Evolutionary conservation across 331 rosid genomes (phyloP), one percentile per base, ranked within the genome.

Genomic region (Dryas integrifolia): DNA sequence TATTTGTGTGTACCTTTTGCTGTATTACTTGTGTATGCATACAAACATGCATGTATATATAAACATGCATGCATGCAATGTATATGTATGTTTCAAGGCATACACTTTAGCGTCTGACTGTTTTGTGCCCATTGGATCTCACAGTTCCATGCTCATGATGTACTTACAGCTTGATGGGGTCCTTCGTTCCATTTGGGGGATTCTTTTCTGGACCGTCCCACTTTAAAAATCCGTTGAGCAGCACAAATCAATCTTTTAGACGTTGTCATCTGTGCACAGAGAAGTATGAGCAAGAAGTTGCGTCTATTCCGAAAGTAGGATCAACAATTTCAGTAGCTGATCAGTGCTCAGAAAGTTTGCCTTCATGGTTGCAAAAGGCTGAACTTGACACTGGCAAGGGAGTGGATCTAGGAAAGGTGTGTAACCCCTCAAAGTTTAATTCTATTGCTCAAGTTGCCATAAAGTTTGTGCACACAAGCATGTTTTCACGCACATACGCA

Each of bases 141-240:
- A 87, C 84, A 81, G 85, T 85, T 83, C 41, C 79, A 39, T 85
- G 73, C 75, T 86, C 76, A 79, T 88, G 87, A 80, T 87, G 52
- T 77, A 58, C 70, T 86, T 88, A 72, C 99, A 95, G 99, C 83
- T 92, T 95, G 79, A 80, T 95, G 96, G 93, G 96, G 77, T 95
- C 99, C 76, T 95, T 92, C 70, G 92, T 95, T 80, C 99, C 99
- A 67, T 85, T 95, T 69, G 96, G 92, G 13, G 99, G 99, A 18
- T 95, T 92, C 82, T 89, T 92, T 64, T 74, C 98, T 46, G 70
- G 92, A 44, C 81, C 91, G 14, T 79, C 96, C 0, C 85, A 86
- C 65, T 77, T 85, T 65, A 81, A 57, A 71, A 85, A 44, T 72
- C 89, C 88, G n/a, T 41, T 73, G 46, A 80, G 75, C 80, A 48